Conservation (phyloP, 1,139 yeast genomes). For the Yarrowia galli region DNA sequence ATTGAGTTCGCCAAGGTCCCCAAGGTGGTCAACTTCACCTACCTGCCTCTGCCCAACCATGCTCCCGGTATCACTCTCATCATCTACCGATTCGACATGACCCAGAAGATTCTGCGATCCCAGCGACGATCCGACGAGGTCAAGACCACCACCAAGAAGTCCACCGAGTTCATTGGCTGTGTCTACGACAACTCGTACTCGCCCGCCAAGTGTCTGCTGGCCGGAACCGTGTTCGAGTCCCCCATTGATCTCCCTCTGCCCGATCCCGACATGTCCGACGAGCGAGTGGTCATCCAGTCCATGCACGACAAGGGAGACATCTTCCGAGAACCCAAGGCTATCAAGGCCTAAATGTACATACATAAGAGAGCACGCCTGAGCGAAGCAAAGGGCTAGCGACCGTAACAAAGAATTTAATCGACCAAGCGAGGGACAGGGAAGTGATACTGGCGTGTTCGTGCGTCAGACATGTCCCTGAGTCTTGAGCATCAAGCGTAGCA, state of each 20-base stretch:
- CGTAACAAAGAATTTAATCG: constrained; percentile 6
- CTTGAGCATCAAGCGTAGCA: too few relatives aligned
- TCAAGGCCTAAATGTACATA: constrained; percentile 21
- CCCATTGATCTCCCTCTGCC: constrained; percentile 51
- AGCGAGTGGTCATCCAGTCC: constrained; percentile 48
- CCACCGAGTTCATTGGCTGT: constrained; percentile 77
- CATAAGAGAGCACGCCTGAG: constrained; percentile 1
- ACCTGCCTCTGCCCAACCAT: constrained; percentile 64
- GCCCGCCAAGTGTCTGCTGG: constrained; percentile 63
- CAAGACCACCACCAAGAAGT: constrained; percentile 61
- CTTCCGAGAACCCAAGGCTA: constrained; percentile 47
- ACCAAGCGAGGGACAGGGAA: neutral
- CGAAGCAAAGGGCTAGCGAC: neutral
- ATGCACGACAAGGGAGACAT: constrained; percentile 54
- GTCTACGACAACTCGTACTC: constrained; percentile 76
- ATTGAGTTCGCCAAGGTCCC: constrained; percentile 74
- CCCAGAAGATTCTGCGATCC: constrained; percentile 67
- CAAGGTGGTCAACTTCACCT: constrained; percentile 73
- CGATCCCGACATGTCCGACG: constrained; percentile 45
- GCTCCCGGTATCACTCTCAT: constrained; percentile 74
- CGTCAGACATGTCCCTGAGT: too few relatives aligned
- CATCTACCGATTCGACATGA: constrained; percentile 76
- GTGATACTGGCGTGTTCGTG: too few relatives aligned
- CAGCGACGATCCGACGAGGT: constrained; percentile 51
- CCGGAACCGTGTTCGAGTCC: constrained; percentile 80